Evolutionary conservation across 2,329 filamentous ascomycete species (phyloP), one percentile per base, ranked within the genome.

Genomic region (Apiospora marii): DNA sequence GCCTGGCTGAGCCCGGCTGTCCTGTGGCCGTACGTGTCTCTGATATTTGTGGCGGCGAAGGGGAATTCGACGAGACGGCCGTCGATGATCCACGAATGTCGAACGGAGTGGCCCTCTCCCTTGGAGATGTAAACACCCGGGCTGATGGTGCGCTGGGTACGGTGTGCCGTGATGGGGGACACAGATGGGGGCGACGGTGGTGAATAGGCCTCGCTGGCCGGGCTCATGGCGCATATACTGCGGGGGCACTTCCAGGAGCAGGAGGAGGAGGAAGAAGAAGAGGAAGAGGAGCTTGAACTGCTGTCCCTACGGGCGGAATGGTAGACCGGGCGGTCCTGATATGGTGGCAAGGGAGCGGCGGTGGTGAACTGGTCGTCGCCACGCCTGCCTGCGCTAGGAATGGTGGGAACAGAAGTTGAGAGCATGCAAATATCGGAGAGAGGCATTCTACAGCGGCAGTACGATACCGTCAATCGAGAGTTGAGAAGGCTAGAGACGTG

Each of bases 51-150:
- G 48, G 68, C 68, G 46, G 68, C 46, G n/a, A 70, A 70, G 22
- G 68, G 70, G 24, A 74, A 74, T 22, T 74, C 70, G 24, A 74
- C 72, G 12, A 74, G 61, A 7, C 72, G 72, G 5, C 72, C 72
- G 68, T 58, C 72, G 2, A 74, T 67, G 43, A 72, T 72, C 72
- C 72, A 74, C 24, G 70, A 72, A 49, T 74, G 72, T 41, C 72
- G 68, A 34, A 74, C 44, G 10, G 70, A 72, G 46, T 72, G 72
- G 8, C 71, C 72, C 41, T 72, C 70, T 22, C 72, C 72, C 34
- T 74, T 74, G 61, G 58, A 74, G 41, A 74, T 74, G 43, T 74
- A 74, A 14, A 74, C 70, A 24, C 72, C 72, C 13, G 72, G 71
- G 61, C 61, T 72, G 49, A 72, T 70, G 30, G 68, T 70, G 16